Conservation (phyloP, 2,329 filamentous ascomycete genomes). For the Cladosporium sphaerospermum region DNA sequence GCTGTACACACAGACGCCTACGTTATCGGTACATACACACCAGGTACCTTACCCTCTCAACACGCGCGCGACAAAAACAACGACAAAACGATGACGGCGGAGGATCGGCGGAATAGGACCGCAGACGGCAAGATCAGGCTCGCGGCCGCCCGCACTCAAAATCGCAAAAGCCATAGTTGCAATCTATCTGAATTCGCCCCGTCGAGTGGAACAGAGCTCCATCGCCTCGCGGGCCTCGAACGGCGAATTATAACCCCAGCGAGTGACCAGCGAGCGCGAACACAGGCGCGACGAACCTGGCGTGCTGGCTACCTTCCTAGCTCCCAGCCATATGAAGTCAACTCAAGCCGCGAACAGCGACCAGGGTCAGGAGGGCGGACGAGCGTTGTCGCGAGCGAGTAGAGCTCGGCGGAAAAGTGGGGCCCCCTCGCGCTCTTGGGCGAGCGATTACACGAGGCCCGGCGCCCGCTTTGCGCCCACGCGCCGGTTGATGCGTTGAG, state of each 20-base stretch:
- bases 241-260: conserved; percentile 7
- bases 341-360: conserved; percentile 6
- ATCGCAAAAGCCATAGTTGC: no score
- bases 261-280: neutral
- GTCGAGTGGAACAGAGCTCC: no score
- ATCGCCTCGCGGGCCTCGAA: neutral
- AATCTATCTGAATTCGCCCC: no score
- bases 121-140: no score
- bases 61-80: conserved; percentile 3
- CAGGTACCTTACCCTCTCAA: neutral
- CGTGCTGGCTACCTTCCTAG: conserved; percentile 9
- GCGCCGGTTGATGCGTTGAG: conserved; percentile 1
- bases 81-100: no score
- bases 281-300: neutral
- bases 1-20: no score
- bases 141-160: no score
- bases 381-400: conserved; percentile 1
- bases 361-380: conserved; percentile 3
- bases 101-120: no score
- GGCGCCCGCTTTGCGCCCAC: neutral
- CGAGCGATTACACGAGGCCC: no score
- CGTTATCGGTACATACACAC: neutral
- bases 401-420: conserved; percentile 9
- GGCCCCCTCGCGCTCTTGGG: neutral
- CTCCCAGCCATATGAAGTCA: conserved; percentile 11